Conservation (phyloP, 805 yeast genomes). For the Starmerella apis region DNA sequence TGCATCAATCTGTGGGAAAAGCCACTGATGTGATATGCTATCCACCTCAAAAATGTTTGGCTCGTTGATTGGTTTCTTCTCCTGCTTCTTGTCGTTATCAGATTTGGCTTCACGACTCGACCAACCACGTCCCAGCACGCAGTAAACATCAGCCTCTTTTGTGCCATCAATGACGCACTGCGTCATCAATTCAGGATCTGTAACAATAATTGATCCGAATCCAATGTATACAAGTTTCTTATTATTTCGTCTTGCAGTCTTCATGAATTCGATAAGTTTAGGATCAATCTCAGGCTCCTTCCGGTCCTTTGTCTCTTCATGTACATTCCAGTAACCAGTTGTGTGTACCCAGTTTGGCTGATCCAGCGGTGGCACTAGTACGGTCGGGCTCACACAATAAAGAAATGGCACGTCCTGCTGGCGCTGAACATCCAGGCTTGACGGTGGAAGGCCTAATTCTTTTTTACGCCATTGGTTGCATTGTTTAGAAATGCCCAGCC, state of each 20-base stretch:
- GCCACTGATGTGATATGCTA: constrained; percentile 84
- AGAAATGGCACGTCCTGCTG: constrained; percentile 77
- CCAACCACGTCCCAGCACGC: constrained; percentile 92
- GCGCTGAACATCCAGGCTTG: constrained; percentile 59
- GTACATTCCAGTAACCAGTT: constrained; percentile 92
- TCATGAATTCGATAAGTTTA: constrained; percentile 49
- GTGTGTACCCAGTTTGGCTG: constrained; percentile 93
- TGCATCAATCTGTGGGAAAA: constrained; percentile 78
- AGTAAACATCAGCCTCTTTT: constrained; percentile 64
- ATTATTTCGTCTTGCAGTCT: constrained; percentile 41
- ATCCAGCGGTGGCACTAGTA: constrained; percentile 87
- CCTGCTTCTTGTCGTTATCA: constrained; percentile 17
- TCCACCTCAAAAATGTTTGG: constrained; percentile 59
- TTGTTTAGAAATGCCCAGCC: constrained; percentile 85
- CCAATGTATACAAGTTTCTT: constrained; percentile 84
- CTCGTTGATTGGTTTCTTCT: constrained; percentile 12
- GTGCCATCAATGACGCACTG: constrained; percentile 72
- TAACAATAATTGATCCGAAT: constrained; percentile 89
- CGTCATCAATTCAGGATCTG: constrained; percentile 69
- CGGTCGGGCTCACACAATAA: constrained; percentile 78
- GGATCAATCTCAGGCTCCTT: constrained; percentile 40
- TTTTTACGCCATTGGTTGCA: constrained; percentile 80
- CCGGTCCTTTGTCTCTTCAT: constrained; percentile 38
- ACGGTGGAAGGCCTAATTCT: constrained; percentile 51
- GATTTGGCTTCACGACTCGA: constrained; percentile 52